Conservation (phyloP, 495 filamentous ascomycete species). For the Sphaerosporella brunnea region DNA sequence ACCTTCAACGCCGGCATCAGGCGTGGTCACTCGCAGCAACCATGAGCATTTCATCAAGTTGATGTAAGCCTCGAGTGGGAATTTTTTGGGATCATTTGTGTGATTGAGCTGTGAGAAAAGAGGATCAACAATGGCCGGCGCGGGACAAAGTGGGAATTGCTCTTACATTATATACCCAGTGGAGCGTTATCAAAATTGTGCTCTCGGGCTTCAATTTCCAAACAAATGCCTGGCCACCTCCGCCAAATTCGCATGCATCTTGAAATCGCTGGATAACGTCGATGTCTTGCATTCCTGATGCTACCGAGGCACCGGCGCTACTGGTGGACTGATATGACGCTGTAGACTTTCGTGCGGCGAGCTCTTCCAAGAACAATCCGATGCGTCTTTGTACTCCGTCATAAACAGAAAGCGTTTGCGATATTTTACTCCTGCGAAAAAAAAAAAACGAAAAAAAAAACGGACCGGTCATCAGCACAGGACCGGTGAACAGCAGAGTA, state of each 20-base stretch:
- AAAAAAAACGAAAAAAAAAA: no score
- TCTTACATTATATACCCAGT: slow-evolving; percentile 13
- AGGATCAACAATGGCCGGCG: no score
- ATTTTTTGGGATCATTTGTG: not conserved
- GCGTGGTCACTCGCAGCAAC: slow-evolving; percentile 8
- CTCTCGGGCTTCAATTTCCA: slow-evolving; percentile 18
- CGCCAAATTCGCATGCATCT: slow-evolving; percentile 12
- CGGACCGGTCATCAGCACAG: no score
- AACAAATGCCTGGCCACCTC: slow-evolving; percentile 4
- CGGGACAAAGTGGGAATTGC: no score
- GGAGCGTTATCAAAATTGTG: slow-evolving; percentile 13
- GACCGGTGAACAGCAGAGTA: no score
- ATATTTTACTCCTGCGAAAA: slow-evolving; percentile 14
- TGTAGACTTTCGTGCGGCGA: not conserved
- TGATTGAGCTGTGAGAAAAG: not conserved
- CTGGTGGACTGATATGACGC: slow-evolving; percentile 2
- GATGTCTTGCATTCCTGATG: slow-evolving; percentile 3
- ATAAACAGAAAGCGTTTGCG: slow-evolving; percentile 4
- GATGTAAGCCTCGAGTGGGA: slow-evolving; percentile 13
- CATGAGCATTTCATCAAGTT: slow-evolving; percentile 21
- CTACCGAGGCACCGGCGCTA: not conserved
- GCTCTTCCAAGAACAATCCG: slow-evolving; percentile 6
- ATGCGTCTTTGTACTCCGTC: slow-evolving; percentile 5
- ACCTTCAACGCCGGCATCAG: not conserved
- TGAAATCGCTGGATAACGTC: slow-evolving; percentile 13